A percentile compares a stretch with the other conserved stretches of the same genome.
Conservation (phyloP, 148 eudicot species). For the Persicaria maculosa region DNA sequence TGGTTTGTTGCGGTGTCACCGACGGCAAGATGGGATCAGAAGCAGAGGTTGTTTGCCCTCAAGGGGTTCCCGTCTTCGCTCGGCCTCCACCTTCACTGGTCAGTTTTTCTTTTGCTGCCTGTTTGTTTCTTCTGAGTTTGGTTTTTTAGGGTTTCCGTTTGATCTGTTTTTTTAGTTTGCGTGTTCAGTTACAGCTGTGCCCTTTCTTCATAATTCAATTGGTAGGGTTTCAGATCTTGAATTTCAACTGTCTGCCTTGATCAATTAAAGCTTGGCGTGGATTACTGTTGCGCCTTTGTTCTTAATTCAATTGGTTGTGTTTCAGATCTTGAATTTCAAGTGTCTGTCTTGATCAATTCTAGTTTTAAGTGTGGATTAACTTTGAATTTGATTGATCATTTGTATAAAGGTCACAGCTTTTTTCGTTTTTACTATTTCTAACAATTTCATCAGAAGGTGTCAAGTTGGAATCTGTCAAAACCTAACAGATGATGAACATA, state of each 20-base stretch:
- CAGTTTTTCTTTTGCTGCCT: constrained; percentile 1
- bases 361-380: not conserved
- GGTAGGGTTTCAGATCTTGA: not conserved
- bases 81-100: constrained; percentile 30
- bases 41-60: constrained; percentile 43
- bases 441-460: not conserved
- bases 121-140: not conserved
- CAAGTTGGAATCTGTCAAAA: not conserved
- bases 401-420: not conserved
- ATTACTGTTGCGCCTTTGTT: not conserved
- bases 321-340: not conserved
- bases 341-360: not conserved
- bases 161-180: constrained; percentile 5
- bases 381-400: not conserved
- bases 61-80: constrained; percentile 32
- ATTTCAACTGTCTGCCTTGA: not conserved
- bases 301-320: no score
- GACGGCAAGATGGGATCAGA: constrained; percentile 48
- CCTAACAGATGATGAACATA: not conserved
- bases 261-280: not conserved
- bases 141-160: not conserved
- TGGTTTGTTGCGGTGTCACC: constrained; percentile 9
- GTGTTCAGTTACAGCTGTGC: not conserved
- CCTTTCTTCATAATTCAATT: not conserved
- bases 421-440: not conserved